Evolutionary conservation across 2,329 filamentous ascomycete species (phyloP).

Genomic region (Beauveria asiatica): DNA sequence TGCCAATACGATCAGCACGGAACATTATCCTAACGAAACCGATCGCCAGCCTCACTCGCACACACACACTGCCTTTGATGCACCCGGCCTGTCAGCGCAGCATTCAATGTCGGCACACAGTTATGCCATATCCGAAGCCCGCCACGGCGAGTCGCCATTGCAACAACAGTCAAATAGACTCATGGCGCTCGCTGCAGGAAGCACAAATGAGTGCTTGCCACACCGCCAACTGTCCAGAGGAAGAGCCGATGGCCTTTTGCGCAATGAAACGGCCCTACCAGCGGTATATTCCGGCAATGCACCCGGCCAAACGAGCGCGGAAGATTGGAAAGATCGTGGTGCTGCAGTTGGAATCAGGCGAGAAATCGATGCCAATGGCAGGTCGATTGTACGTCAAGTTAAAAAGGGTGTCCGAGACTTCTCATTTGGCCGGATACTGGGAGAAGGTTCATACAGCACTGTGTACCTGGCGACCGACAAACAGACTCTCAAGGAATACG

Average conservation of each 20-base stretch:
- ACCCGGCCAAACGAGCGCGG: slow-evolving; percentile 28
- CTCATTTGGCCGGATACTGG: slow-evolving; percentile 79
- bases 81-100: background rate
- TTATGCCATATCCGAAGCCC: slow-evolving; percentile 10
- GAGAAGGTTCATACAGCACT: slow-evolving; percentile 96
- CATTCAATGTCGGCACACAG: background rate
- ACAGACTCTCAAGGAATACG: slow-evolving; percentile 90
- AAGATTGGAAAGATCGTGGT: slow-evolving; percentile 93
- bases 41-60: background rate
- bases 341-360: slow-evolving; percentile 77
- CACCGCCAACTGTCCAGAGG: slow-evolving; percentile 26
- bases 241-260: background rate
- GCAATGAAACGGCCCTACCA: background rate
- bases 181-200: background rate
- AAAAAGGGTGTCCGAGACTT: slow-evolving; percentile 99
- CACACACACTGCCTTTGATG: background rate
- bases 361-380: slow-evolving; percentile 78
- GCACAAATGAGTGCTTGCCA: slow-evolving; percentile 39
- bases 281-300: slow-evolving; percentile 15
- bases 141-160: slow-evolving; percentile 10
- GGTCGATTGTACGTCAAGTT: slow-evolving; percentile 70
- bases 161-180: slow-evolving; percentile 8
- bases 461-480: slow-evolving; percentile 89
- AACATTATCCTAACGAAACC: background rate
- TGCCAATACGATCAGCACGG: background rate